Conservation (phyloP, 805 yeast genomes). For the Sungouiozyma ichnusensis region DNA sequence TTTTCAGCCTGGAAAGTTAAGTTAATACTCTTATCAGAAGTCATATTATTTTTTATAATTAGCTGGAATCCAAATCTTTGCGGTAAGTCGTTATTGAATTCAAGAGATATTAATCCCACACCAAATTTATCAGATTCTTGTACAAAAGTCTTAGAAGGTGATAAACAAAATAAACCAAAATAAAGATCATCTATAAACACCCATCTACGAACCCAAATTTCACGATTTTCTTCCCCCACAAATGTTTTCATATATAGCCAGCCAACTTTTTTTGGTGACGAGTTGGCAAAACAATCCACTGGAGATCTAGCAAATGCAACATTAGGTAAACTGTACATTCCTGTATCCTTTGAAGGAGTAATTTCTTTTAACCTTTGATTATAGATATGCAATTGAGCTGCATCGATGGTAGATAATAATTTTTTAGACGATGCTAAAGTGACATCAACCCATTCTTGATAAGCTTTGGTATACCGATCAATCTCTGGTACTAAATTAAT, state of each 20-base stretch:
- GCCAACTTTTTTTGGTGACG: slow-evolving; percentile 54
- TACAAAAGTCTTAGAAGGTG: slow-evolving; percentile 60
- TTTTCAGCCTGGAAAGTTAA: slow-evolving; percentile 66
- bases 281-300: slow-evolving; percentile 2
- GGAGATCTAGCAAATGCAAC: slow-evolving; percentile 2
- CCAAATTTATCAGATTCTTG: slow-evolving; percentile 87
- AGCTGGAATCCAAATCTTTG: slow-evolving; percentile 74
- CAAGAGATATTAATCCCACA: slow-evolving; percentile 53
- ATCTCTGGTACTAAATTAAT: slow-evolving; percentile 5
- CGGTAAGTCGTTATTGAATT: slow-evolving; percentile 53
- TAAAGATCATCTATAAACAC: slow-evolving; percentile 63
- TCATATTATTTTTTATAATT: slow-evolving; percentile 33
- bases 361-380: slow-evolving; percentile 39
- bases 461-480: slow-evolving; percentile 6
- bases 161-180: slow-evolving; percentile 63
- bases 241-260: slow-evolving; percentile 72
- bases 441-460: slow-evolving; percentile 9
- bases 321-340: slow-evolving; percentile 37
- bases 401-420: slow-evolving; percentile 31
- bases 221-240: slow-evolving; percentile 35
- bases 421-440: slow-evolving; percentile 2
- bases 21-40: slow-evolving; percentile 14
- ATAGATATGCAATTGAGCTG: slow-evolving; percentile 52
- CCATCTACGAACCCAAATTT: slow-evolving; percentile 80
- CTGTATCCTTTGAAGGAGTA: slow-evolving; percentile 49